Percentiles rank a stretch among this genome's conserved stretches.
Evolutionary conservation across 2,329 filamentous ascomycete species (phyloP).

Genomic region (Penicillium sp.): DNA sequence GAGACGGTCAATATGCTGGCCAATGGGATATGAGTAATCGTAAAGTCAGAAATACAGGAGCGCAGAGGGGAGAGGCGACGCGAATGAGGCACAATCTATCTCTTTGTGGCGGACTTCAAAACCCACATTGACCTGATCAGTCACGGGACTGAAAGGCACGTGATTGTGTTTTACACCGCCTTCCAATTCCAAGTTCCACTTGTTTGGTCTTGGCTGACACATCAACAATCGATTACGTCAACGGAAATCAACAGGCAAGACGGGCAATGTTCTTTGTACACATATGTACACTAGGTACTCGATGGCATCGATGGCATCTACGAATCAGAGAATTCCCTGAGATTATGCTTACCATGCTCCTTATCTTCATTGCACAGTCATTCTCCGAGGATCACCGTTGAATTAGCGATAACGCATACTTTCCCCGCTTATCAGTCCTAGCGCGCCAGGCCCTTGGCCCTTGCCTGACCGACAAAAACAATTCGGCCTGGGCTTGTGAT

Average conservation of each 20-base stretch:
- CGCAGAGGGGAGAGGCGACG: constrained; percentile 11
- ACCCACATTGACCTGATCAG: constrained; percentile 32
- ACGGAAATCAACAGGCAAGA: background rate
- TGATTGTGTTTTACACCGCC: constrained; percentile 2
- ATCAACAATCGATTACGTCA: background rate
- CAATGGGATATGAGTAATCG: constrained; percentile 10
- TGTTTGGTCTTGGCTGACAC: background rate
- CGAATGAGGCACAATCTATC: constrained; percentile 32
- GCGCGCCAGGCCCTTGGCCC: constrained; percentile 16
- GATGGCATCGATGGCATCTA: background rate
- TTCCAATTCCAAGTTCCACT: background rate
- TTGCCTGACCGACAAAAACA: constrained; percentile 17
- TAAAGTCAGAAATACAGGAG: constrained; percentile 9
- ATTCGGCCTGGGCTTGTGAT: background rate
- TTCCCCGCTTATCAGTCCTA: constrained; percentile 22
- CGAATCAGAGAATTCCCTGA: background rate
- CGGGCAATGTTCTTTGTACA: background rate
- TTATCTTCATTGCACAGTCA: background rate
- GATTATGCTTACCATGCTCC: background rate
- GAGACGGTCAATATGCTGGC: constrained; percentile 9
- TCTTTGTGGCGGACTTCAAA: constrained; percentile 41
- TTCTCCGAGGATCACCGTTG: background rate
- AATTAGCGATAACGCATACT: constrained; percentile 1
- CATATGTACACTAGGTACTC: background rate
- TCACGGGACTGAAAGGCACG: constrained; percentile 14